Evolutionary conservation across 1,284 basidiomycete genomes (phyloP), one percentile per base, ranked within the genome.

Genomic region (Athelia psychrophila): DNA sequence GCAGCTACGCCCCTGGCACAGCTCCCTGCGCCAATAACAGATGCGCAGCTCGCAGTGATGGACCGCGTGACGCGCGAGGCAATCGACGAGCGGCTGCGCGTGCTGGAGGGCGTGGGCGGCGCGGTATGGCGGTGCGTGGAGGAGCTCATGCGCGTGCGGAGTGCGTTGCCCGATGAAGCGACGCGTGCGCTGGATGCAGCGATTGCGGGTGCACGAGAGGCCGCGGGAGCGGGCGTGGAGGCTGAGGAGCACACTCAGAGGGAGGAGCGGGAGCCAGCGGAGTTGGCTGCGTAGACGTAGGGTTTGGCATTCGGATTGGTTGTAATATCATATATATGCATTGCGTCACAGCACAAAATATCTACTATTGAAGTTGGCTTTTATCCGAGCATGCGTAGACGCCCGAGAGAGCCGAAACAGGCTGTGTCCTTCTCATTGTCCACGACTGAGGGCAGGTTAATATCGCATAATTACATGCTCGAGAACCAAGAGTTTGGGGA

Each of bases 71-170:
- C 88, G 19, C 74, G 90, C 46, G 86, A 89, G 59, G 87, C 87
- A 3, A 88, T 95, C 46, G 89, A 94, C 56, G 90, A 93, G 65
- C 79, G 92, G 52, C 70, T 95, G 54, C 75, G 83, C 40, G 78
- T 91, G 23, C 70, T 95, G 24, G 86, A 91, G 67, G 78, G 81
- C 27, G 85, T 94, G 25, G 89, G 90, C 46, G 74, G 74, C 27
- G 78, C 82, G 12, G 75, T 93, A 13, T 81, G 81, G 64, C 74
- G 78, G 18, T 86, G 90, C 57, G 78, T 91, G 48, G 87, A 90
- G 60, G 91, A 95, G 58, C 72, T 95, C 53, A 79, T 86, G 64
- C 73, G 82, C 55, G 73, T 92, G 64, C 76, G 87, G 58, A 93
- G 90, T 58, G 74, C 80, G 16, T 72, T 92, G 46, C 86, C 89